A percentile compares a stretch with the other conserved stretches of the same genome.
Evolutionary conservation across 306 rosid species (phyloP).

Genomic region (Ziziphus jujuba): DNA sequence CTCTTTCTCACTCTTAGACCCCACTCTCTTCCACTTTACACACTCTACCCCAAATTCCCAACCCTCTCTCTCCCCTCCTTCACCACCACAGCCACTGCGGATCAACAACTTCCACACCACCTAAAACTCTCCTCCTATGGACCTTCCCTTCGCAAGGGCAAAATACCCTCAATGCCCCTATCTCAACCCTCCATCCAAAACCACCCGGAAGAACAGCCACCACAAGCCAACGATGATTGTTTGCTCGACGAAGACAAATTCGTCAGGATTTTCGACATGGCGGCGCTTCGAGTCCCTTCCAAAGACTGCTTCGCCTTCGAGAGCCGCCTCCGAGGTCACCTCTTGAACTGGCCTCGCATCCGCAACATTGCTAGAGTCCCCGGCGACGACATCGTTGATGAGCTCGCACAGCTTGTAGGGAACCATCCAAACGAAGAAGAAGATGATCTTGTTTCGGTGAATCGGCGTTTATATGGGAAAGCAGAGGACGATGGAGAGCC

Average conservation of each 20-base stretch:
- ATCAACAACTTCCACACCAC: constrained; percentile 21
- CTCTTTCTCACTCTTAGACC: constrained; percentile 35
- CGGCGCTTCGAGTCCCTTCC: constrained; percentile 85
- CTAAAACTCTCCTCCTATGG: constrained; percentile 68
- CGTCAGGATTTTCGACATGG: constrained; percentile 57
- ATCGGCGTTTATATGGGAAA: constrained; percentile 60
- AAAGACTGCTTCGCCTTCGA: constrained; percentile 70
- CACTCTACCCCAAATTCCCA: constrained; percentile 28
- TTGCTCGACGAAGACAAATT: constrained; percentile 47
- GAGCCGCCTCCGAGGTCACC: constrained; percentile 81
- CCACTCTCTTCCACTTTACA: constrained; percentile 29
- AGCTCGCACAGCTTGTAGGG: constrained; percentile 35
- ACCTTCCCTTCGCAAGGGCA: constrained; percentile 73
- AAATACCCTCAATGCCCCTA: constrained; percentile 9
- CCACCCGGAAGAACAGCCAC: constrained; percentile 8
- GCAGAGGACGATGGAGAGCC: constrained; percentile 57
- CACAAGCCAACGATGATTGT: constrained; percentile 17
- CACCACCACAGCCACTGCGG: constrained; percentile 7
- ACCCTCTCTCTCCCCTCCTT: constrained; percentile 16
- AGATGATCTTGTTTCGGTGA: constrained; percentile 35
- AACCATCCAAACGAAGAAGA: neutral
- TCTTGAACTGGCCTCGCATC: constrained; percentile 92
- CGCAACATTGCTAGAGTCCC: constrained; percentile 86
- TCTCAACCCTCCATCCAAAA: constrained; percentile 16
- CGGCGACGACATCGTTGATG: constrained; percentile 69